Evolutionary conservation across 2,329 filamentous ascomycete genomes (phyloP).

Genomic region (Daldinia sp.): DNA sequence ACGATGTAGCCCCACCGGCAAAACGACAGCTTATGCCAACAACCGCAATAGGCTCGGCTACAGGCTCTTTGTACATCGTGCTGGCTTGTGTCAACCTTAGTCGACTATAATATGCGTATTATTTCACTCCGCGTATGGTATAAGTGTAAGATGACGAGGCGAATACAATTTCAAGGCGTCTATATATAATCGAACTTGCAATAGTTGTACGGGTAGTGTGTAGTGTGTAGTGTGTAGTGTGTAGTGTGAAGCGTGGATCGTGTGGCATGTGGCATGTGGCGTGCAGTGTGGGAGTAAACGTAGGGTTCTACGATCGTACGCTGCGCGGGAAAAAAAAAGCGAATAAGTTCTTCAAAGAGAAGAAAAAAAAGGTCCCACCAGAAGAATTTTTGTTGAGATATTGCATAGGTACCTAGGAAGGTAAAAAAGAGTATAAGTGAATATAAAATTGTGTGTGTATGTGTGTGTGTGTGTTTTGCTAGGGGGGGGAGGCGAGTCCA

Average conservation of each 20-base stretch:
- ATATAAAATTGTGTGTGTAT: background rate
- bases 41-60: slow-evolving; percentile 43
- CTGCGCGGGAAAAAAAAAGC: background rate
- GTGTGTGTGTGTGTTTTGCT: background rate
- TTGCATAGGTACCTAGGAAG: no score
- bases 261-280: no score
- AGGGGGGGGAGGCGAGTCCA: background rate
- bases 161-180: no score
- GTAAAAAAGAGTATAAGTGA: no score
- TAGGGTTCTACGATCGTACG: background rate
- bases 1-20: slow-evolving; percentile 41
- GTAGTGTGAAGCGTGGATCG: no score
- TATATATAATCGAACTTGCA: no score
- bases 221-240: no score
- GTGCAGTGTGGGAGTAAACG: background rate
- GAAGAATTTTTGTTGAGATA: no score
- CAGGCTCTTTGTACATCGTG: slow-evolving; percentile 33
- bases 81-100: background rate
- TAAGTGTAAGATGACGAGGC: background rate
- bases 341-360: no score
- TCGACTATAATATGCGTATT: no score
- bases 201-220: no score
- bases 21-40: slow-evolving; percentile 46
- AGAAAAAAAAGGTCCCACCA: no score
- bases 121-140: background rate